A percentile compares a stretch with the other conserved stretches of the same genome.
Conservation (phyloP, 2,329 filamentous ascomycete genomes). For the Fusarium sp. region DNA sequence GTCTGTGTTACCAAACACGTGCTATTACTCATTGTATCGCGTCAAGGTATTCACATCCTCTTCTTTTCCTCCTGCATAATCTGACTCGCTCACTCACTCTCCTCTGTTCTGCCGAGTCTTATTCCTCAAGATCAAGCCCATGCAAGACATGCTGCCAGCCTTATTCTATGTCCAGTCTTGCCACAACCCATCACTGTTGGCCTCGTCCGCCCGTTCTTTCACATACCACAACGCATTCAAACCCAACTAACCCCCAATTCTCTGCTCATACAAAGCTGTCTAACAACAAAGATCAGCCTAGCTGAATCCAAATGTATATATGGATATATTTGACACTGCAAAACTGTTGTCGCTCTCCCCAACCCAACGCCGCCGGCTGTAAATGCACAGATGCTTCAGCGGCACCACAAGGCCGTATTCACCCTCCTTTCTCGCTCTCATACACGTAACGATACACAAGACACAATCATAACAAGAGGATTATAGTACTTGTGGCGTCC, state of each 20-base stretch:
- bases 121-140: not conserved
- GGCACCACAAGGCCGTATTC: conserved; percentile 7
- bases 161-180: not conserved
- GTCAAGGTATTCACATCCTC: not conserved
- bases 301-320: not conserved
- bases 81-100: not conserved
- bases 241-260: not conserved
- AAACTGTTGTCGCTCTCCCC: conserved; percentile 7
- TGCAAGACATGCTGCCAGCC: not conserved
- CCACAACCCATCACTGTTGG: not conserved
- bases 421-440: conserved; percentile 9
- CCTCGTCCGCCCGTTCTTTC: not conserved
- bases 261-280: conserved; percentile 12
- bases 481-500: conserved; percentile 15
- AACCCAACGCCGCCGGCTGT: conserved; percentile 30
- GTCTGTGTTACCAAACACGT: conserved; percentile 13
- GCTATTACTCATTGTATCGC: not conserved
- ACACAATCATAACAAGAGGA: conserved; percentile 5
- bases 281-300: not conserved
- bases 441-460: conserved; percentile 13
- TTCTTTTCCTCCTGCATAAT: not conserved
- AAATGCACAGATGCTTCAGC: conserved; percentile 25
- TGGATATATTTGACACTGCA: conserved; percentile 7
- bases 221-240: conserved; percentile 5
- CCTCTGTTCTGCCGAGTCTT: not conserved